Percentiles rank a stretch among this genome's conserved stretches.
phyloP scores from a whole-genome alignment of 108 stramenopile genomes.

The Pseudonitzschia multiseries region DNA sequence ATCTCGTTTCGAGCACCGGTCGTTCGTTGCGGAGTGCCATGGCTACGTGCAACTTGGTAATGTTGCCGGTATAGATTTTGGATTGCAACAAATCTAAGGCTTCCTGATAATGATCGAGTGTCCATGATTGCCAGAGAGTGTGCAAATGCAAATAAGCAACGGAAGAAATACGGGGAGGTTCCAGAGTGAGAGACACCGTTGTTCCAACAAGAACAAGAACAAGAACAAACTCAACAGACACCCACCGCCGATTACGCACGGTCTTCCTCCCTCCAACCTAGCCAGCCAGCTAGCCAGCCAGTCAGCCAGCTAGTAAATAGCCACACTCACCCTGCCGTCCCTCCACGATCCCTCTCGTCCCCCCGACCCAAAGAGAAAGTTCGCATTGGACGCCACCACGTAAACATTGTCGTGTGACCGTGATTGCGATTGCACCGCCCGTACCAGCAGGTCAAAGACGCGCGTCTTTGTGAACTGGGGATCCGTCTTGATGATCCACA shows the following conservation, averaged over 20 bases:
- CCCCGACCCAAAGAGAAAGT: slow-evolving; percentile 23
- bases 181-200: no score
- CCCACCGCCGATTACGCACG: no score
- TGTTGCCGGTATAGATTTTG: slow-evolving; percentile 31
- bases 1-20: slow-evolving; percentile 70
- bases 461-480: slow-evolving; percentile 45
- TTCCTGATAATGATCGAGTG: slow-evolving; percentile 9
- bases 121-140: no score
- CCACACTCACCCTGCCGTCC: slow-evolving; percentile 47
- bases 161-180: no score
- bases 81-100: slow-evolving; percentile 15
- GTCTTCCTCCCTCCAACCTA: no score
- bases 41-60: slow-evolving; percentile 41
- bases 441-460: slow-evolving; percentile 46
- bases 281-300: no score
- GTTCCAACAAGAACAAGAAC: no score
- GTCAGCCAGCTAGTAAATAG: no score
- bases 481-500: slow-evolving; percentile 87
- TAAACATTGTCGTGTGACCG: slow-evolving; percentile 30
- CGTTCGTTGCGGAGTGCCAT: slow-evolving; percentile 47
- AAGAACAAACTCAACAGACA: no score
- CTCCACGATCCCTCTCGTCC: slow-evolving; percentile 15
- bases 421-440: slow-evolving; percentile 43
- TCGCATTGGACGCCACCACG: slow-evolving; percentile 7
- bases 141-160: no score